Conservation (phyloP, 208 protist species). For the Endotrypanum monterogeii region DNA sequence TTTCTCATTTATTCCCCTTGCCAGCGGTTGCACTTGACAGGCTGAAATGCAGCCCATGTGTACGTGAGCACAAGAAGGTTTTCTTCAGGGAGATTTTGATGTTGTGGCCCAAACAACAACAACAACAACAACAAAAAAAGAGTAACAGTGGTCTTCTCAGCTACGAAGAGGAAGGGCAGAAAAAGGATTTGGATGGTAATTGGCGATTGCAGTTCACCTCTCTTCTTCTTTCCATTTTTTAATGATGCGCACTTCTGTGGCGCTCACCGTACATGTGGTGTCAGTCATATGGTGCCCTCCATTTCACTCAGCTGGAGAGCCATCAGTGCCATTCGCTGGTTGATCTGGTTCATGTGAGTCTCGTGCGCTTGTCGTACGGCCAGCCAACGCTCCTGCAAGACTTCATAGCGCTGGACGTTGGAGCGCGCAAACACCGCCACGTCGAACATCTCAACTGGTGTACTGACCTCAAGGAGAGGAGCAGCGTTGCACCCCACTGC, state of each 20-base stretch:
- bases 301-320: conserved; percentile 27
- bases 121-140: background rate
- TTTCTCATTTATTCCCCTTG: background rate
- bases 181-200: background rate
- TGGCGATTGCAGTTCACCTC: too few relatives aligned
- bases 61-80: background rate
- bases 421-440: conserved; percentile 25
- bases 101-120: conserved; percentile 4
- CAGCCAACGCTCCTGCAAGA: conserved; percentile 19
- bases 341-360: conserved; percentile 9
- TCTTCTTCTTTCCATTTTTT: too few relatives aligned
- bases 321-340: conserved; percentile 24
- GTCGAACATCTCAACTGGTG: conserved; percentile 11
- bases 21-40: background rate
- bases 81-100: background rate
- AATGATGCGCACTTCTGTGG: background rate
- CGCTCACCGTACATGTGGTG: background rate
- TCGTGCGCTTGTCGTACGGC: conserved; percentile 17
- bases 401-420: conserved; percentile 24
- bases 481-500: conserved; percentile 1
- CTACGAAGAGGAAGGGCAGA: background rate
- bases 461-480: background rate
- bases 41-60: background rate
- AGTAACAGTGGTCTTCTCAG: background rate
- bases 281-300: conserved; percentile 9